Percentiles rank a stretch among this genome's conserved stretches.
phyloP scores from a whole-genome alignment of 495 filamentous ascomycete species.

The Immersiella caudata region DNA sequence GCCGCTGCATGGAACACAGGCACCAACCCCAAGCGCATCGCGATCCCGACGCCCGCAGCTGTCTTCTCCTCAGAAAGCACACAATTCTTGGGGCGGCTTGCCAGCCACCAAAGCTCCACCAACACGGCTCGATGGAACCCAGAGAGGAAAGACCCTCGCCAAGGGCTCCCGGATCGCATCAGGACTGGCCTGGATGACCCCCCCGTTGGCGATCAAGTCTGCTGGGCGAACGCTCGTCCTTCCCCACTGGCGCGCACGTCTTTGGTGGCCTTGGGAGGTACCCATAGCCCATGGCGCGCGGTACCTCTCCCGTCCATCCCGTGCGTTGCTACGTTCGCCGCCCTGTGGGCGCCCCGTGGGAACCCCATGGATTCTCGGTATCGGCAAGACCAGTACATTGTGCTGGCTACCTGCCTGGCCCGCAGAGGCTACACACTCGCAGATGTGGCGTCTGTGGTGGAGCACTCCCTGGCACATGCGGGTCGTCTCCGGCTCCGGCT shows the following conservation, averaged over 20 bases:
- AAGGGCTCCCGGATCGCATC: slow-evolving; percentile 29
- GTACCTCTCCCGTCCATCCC: slow-evolving; percentile 31
- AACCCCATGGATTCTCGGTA: background rate
- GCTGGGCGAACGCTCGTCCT: background rate
- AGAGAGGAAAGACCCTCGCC: slow-evolving; percentile 32
- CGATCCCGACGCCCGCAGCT: slow-evolving; percentile 27
- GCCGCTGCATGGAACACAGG: slow-evolving; percentile 33
- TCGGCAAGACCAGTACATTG: slow-evolving; percentile 11
- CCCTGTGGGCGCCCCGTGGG: slow-evolving; percentile 5
- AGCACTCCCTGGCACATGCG: slow-evolving; percentile 20
- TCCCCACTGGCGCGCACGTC: background rate
- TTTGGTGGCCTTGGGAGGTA: background rate
- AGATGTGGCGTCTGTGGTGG: slow-evolving; percentile 29
- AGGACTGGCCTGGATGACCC: slow-evolving; percentile 30
- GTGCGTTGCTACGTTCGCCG: slow-evolving; percentile 15
- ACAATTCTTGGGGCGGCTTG: slow-evolving; percentile 21
- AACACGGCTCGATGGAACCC: slow-evolving; percentile 27
- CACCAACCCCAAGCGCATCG: slow-evolving; percentile 25
- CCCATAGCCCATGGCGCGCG: slow-evolving; percentile 12
- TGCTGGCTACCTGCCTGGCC: slow-evolving; percentile 6
- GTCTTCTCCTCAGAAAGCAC: slow-evolving; percentile 25
- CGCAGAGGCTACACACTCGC: slow-evolving; percentile 10
- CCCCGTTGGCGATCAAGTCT: slow-evolving; percentile 16
- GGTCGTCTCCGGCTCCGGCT: slow-evolving; percentile 30
- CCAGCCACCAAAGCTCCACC: slow-evolving; percentile 26